Base-by-base conservation (phyloP, 139 green algal genomes). In the Chara braunii region DNA sequence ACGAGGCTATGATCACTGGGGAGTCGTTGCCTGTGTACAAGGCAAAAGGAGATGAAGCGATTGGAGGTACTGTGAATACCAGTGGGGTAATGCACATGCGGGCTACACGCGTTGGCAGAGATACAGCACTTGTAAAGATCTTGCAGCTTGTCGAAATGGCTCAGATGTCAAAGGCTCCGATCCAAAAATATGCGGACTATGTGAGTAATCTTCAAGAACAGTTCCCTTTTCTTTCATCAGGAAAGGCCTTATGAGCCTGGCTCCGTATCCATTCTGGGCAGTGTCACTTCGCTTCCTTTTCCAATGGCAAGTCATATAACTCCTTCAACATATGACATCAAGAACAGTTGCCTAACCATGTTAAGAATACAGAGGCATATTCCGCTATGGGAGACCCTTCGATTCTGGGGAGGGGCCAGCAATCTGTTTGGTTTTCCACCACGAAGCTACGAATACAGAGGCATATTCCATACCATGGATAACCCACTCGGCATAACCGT, bases 1-100 rank as follows among this genome's bases (percentile, higher is more conserved):
- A 99, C 45, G 93, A 99, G 78, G 78, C 81, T 72, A 97, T 99
- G 93, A 81, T 99, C 30, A 97, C 90, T 11, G 93, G 93, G 7
- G 91, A 97, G 74, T 71, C 80, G 35, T 33, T 61, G 29, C 83
- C 89, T 0, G 86, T 96, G 42, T 57, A 40, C 30, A 95, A 96
- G 65, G 28, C 42, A 0, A 32, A 56, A 1, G 90, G 88, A 0
- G 78, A 80, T 22, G 37, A 65, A 3, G 81, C 95, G 9, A 89
- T 92, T 24, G 91, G 91, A 4, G 93, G 92, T 33, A 98, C 93
- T 33, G 65, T 98, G 60, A 97, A 95, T 78, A 70, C 68, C 42
- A 64, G 77, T 2, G 78, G 84, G n/a, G 24, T 57, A 35, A 70
- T 94, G 51, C 60, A 81, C 43, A 68, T 94, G 64, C 48, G 40